Percentiles rank a stretch among this genome's conserved stretches.
phyloP scores from a whole-genome alignment of 2,329 filamentous ascomycete genomes.

The Ophiostoma pallidulum region DNA sequence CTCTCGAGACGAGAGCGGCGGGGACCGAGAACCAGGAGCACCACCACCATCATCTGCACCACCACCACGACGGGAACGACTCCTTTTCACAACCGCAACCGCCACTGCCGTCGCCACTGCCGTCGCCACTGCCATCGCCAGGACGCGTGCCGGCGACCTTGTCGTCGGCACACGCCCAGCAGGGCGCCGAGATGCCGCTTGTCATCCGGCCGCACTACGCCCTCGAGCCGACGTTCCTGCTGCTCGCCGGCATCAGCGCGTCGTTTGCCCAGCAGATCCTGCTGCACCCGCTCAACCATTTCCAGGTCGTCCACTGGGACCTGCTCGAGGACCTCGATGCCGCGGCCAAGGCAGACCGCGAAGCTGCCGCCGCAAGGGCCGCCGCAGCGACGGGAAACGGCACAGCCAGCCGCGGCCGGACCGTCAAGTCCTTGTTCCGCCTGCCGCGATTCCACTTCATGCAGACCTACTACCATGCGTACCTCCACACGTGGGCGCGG shows the following conservation, averaged over 20 bases:
- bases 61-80: slow-evolving; percentile 6
- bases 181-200: slow-evolving; percentile 2
- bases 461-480: slow-evolving; percentile 59
- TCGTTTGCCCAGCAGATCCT: slow-evolving; percentile 60
- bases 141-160: no score
- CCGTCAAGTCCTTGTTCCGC: slow-evolving; percentile 19
- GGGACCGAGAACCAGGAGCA: neutral
- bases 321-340: slow-evolving; percentile 63
- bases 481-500: slow-evolving; percentile 55
- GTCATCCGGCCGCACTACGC: slow-evolving; percentile 66
- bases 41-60: slow-evolving; percentile 4
- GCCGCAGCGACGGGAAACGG: neutral
- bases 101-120: slow-evolving; percentile 19
- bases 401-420: slow-evolving; percentile 12
- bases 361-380: neutral
- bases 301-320: slow-evolving; percentile 66
- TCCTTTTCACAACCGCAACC: neutral
- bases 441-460: slow-evolving; percentile 42
- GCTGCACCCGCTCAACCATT: slow-evolving; percentile 60
- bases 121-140: slow-evolving; percentile 20
- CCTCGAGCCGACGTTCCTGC: slow-evolving; percentile 62
- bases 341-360: slow-evolving; percentile 8
- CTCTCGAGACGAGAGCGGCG: slow-evolving; percentile 38
- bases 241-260: slow-evolving; percentile 58
- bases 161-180: neutral